Percentiles rank a stretch among this genome's conserved stretches.
phyloP scores from a whole-genome alignment of 352 stramenopile genomes.

The Saprolegnia diclina region DNA sequence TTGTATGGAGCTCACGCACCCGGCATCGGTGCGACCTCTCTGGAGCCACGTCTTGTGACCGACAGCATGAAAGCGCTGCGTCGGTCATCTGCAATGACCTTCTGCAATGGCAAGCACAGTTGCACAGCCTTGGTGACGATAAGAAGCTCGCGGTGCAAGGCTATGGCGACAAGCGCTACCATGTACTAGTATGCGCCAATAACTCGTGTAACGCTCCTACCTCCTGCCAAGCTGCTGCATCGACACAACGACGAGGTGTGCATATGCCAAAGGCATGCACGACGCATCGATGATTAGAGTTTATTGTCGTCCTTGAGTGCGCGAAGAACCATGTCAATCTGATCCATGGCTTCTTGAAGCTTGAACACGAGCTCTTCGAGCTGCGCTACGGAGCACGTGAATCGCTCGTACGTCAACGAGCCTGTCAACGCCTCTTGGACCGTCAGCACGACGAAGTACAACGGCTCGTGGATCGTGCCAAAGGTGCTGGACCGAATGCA shows the following conservation, averaged over 20 bases:
- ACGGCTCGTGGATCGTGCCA: conserved; percentile 48
- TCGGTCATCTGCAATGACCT: too few relatives aligned
- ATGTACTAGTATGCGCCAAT: too few relatives aligned
- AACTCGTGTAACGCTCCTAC: too few relatives aligned
- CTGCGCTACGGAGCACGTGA: conserved; percentile 65
- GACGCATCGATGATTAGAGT: neutral
- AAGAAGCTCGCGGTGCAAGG: too few relatives aligned
- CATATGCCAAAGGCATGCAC: neutral
- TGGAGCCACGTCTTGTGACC: too few relatives aligned
- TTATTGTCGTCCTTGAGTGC: neutral
- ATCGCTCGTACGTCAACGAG: conserved; percentile 36
- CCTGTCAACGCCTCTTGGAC: conserved; percentile 41
- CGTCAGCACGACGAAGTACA: conserved; percentile 64
- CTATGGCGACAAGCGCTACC: too few relatives aligned
- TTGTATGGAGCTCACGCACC: too few relatives aligned
- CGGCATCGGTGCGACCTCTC: too few relatives aligned
- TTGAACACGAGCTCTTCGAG: conserved; percentile 63
- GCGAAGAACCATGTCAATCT: conserved; percentile 49
- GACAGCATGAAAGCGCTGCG: too few relatives aligned
- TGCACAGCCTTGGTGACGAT: too few relatives aligned
- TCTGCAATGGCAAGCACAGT: too few relatives aligned
- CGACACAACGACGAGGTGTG: neutral
- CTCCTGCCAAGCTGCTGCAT: too few relatives aligned
- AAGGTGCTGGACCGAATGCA: conserved; percentile 46
- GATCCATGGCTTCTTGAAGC: conserved; percentile 54